Conservation (phyloP, 2,329 filamentous ascomycete genomes). For the Colletotrichum sidae region DNA sequence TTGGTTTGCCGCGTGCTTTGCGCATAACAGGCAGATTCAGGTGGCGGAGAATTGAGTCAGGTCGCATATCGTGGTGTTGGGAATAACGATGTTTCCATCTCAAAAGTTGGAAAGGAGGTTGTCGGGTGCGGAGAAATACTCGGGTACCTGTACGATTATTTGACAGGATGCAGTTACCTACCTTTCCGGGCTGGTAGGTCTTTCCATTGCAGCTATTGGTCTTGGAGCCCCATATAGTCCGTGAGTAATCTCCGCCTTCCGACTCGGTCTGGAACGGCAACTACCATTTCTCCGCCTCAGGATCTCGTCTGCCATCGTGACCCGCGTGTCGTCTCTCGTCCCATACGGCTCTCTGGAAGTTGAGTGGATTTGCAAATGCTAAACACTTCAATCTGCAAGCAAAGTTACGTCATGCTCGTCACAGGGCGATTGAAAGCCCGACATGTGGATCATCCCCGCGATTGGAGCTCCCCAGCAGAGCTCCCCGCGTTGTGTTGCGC, state of each 20-base stretch:
- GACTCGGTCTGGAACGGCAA: not conserved
- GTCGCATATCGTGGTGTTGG: slow-evolving; percentile 15
- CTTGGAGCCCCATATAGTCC: not conserved
- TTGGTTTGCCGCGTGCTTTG: not conserved
- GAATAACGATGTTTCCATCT: not conserved
- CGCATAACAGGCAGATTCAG: not conserved
- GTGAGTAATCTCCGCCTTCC: not conserved
- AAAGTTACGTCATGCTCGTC: slow-evolving; percentile 22
- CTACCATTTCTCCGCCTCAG: slow-evolving; percentile 31
- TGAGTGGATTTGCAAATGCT: slow-evolving; percentile 5
- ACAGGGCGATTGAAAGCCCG: slow-evolving; percentile 1
- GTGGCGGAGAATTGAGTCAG: slow-evolving; percentile 34
- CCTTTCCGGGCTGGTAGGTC: no score
- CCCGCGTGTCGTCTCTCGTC: slow-evolving; percentile 7
- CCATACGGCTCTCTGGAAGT: slow-evolving; percentile 10
- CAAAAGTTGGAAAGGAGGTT: not conserved
- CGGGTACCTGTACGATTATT: no score
- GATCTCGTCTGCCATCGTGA: slow-evolving; percentile 7
- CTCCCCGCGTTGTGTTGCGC: not conserved
- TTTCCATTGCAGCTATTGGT: not conserved
- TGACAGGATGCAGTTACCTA: no score
- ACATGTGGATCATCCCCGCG: slow-evolving; percentile 28
- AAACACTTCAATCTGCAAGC: not conserved
- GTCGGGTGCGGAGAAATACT: slow-evolving; percentile 15
- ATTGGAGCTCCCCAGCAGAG: slow-evolving; percentile 13